Base-by-base conservation (phyloP, 2,329 filamentous ascomycete genomes). In the Fusarium odoratissimum region DNA sequence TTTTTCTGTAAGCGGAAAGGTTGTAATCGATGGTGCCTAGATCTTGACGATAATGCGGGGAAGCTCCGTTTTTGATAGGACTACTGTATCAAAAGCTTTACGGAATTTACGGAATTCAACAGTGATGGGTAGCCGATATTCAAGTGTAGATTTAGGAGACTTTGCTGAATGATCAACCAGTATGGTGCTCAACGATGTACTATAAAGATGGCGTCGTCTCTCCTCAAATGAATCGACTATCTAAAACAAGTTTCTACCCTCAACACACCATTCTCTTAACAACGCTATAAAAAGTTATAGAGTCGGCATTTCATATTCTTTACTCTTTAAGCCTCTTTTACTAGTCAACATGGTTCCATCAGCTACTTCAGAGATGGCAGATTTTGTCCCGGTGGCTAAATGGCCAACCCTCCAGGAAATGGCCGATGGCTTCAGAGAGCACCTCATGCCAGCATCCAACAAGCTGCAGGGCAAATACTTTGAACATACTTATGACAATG, bases 341-440 rank as follows among this genome's bases (percentile, higher is more conserved):
- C 4, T 17, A 7, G 16, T 1, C n/a, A 44, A 0, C 14, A 62
- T 63, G 60, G 3, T 45, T 23, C 60, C 55, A 14, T 13, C 60
- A 30, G 55, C 42, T 14, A 30, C 28, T 17, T n/a, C 33, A 13
- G 55, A 60, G 0, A 42, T 21, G 6, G 19, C 69, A 9, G 68
- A 38, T 1, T 71, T 44, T 16, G 30, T 68, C 10, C 67, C 69
- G 0, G 33, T 71, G 3, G 10, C 33, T 4, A 45, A 68, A 16
- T 72, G 68, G 68, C 69, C 69, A 23, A 64, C 57, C 2, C 64
- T 72, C 2, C 55, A 69, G 28, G 64, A 57, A 16, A 67, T 72
- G 57, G 69, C 69, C 6, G 31, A 42, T 28, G 69, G 68, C 4
- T 72, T 64, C 12, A n/a, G 44, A 1, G 42, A 72, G 23, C 28